Conservation (phyloP, 805 yeast genomes). For the Starmerella apis region DNA sequence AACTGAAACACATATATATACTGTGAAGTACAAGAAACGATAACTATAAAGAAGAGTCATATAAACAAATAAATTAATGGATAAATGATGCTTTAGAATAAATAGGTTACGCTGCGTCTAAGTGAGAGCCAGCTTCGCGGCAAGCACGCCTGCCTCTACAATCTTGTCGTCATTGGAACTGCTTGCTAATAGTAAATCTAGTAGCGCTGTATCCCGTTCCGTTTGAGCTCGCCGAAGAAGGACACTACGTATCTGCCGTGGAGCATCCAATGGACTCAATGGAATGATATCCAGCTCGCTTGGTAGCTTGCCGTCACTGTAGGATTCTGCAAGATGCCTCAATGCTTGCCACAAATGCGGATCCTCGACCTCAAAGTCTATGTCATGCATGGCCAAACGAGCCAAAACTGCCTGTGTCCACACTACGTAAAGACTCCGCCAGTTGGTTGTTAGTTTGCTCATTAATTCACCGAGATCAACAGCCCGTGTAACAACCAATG, state of each 20-base stretch:
- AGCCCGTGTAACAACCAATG: conserved; percentile 16
- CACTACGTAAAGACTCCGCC: conserved; percentile 13
- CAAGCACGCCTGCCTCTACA: conserved; percentile 10
- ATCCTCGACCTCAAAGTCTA: neutral
- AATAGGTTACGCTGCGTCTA: too few relatives aligned
- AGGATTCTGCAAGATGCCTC: neutral
- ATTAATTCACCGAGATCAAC: conserved; percentile 4
- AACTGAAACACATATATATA: too few relatives aligned
- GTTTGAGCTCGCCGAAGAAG: conserved; percentile 11
- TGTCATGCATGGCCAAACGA: neutral
- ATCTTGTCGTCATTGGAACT: conserved; percentile 6
- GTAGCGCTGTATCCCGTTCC: conserved; percentile 3
- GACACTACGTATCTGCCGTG: conserved; percentile 14
- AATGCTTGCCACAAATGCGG: conserved; percentile 6
- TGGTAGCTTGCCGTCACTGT: conserved; percentile 5
- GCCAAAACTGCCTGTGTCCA: conserved; percentile 7
- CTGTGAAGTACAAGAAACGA: too few relatives aligned
- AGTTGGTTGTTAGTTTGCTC: conserved; percentile 2
- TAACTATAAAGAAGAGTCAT: too few relatives aligned
- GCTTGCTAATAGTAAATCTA: conserved; percentile 8
- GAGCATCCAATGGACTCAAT: conserved; percentile 4
- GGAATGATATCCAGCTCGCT: conserved; percentile 7
- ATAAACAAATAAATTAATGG: too few relatives aligned
- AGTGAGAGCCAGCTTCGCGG: conserved; percentile 13
- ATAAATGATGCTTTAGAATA: too few relatives aligned